Evolutionary conservation across 176 grass and related monocot genomes (phyloP).

Genomic region (Alloteropsis semialata): DNA sequence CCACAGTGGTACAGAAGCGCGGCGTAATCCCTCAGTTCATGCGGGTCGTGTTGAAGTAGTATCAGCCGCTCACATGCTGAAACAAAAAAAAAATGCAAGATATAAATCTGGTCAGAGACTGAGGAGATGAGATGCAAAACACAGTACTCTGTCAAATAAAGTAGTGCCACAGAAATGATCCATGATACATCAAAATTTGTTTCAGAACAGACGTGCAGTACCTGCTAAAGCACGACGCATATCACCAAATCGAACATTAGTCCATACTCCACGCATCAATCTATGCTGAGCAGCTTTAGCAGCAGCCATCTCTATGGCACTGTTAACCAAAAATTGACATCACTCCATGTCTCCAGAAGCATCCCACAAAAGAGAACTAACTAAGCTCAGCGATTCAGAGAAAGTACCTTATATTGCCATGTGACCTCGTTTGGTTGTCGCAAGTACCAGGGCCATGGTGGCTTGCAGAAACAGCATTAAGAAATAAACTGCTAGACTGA

Average conservation of each 20-base stretch:
- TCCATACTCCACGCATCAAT: slow-evolving; percentile 81
- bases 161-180: background rate
- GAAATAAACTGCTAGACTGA: slow-evolving; percentile 68
- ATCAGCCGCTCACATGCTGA: slow-evolving; percentile 79
- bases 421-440: slow-evolving; percentile 29
- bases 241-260: slow-evolving; percentile 81
- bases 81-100: slow-evolving; percentile 23
- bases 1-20: slow-evolving; percentile 86
- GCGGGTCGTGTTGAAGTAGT: slow-evolving; percentile 41
- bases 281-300: slow-evolving; percentile 90
- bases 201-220: background rate
- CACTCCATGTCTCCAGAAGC: slow-evolving; percentile 7
- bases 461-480: slow-evolving; percentile 68
- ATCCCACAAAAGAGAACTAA: background rate
- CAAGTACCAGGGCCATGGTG: slow-evolving; percentile 46
- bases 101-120: background rate
- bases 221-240: slow-evolving; percentile 89
- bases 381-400: background rate
- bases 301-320: slow-evolving; percentile 84
- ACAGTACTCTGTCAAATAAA: background rate
- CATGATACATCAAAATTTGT: background rate
- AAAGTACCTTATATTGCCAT: slow-evolving; percentile 60
- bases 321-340: slow-evolving; percentile 34
- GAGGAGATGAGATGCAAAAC: background rate
- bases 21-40: slow-evolving; percentile 81